Percentiles rank a stretch among this genome's conserved stretches.
These are phyloP conservation scores for Aspergillus aculeatus DNA, from an alignment of 2,329 filamentous ascomycete species.

Conservation along the genomic window DNA sequence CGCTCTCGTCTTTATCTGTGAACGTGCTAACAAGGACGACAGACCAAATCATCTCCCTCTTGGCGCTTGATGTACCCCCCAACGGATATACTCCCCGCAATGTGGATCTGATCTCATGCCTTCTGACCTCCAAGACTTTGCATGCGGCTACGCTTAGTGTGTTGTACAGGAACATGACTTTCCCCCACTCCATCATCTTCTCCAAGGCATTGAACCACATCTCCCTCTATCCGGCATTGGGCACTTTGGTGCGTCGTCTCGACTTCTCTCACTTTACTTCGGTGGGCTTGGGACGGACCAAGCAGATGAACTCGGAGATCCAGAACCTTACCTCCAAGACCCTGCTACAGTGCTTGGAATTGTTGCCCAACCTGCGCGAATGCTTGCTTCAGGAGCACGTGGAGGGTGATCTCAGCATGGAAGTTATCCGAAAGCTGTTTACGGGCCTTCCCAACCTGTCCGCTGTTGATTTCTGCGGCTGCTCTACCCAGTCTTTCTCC, in stretches of 20 bases:
- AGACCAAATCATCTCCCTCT: conserved; percentile 72
- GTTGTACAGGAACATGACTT: conserved; percentile 75
- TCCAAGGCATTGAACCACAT: conserved; percentile 75
- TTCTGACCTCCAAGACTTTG: conserved; percentile 72
- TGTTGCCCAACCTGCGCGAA: conserved; percentile 72
- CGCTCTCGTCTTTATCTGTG: not conserved
- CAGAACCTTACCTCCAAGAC: conserved; percentile 74
- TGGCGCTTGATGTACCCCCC: conserved; percentile 71
- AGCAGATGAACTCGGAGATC: conserved; percentile 70
- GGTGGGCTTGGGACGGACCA: conserved; percentile 71
- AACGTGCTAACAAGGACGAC: conserved; percentile 11
- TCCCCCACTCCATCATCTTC: conserved; percentile 80
- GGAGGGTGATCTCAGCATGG: conserved; percentile 69
- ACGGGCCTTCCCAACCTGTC: conserved; percentile 62
- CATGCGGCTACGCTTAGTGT: conserved; percentile 71
- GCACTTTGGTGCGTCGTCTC: conserved; percentile 72
- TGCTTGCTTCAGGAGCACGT: conserved; percentile 79
- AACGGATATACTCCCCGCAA: conserved; percentile 75
- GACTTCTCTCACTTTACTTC: conserved; percentile 88
- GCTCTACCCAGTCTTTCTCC: conserved; percentile 67
- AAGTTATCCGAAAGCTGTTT: conserved; percentile 69
- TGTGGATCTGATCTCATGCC: conserved; percentile 71
- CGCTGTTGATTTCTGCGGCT: conserved; percentile 75
- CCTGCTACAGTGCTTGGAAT: conserved; percentile 66
- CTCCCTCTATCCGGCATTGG: conserved; percentile 64